A percentile compares a stretch with the other conserved stretches of the same genome.
These are phyloP conservation scores for Pichia cactophila DNA, from an alignment of 1,139 yeast genomes.

Conservation along the genomic window DNA sequence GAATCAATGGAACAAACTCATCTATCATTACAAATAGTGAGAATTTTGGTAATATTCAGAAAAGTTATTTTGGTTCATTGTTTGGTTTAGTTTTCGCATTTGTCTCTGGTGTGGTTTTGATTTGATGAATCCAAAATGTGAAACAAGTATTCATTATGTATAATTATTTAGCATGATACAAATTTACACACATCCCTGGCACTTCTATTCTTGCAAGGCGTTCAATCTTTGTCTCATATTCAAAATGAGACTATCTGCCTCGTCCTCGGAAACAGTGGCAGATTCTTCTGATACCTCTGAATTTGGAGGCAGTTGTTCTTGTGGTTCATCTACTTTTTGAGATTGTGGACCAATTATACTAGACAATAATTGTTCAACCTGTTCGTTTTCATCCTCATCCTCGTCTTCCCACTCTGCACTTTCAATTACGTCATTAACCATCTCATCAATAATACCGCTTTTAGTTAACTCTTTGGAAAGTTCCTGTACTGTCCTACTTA, in stretches of 20 bases:
- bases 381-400: slow-evolving; percentile 62
- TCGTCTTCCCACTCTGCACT: slow-evolving; percentile 60
- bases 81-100: slow-evolving; percentile 9
- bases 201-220: slow-evolving; percentile 58
- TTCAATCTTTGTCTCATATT: slow-evolving; percentile 85
- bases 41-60: slow-evolving; percentile 4
- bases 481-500: slow-evolving; percentile 79
- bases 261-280: slow-evolving; percentile 51
- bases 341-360: slow-evolving; percentile 32
- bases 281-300: slow-evolving; percentile 35
- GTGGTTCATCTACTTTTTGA: background rate
- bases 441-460: slow-evolving; percentile 89
- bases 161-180: background rate
- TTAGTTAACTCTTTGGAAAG: slow-evolving; percentile 82
- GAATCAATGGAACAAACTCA: slow-evolving; percentile 2
- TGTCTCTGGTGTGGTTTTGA: slow-evolving; percentile 8
- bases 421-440: slow-evolving; percentile 89
- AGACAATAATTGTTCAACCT: slow-evolving; percentile 44
- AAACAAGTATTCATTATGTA: background rate
- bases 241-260: slow-evolving; percentile 59
- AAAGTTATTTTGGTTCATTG: slow-evolving; percentile 6
- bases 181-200: background rate
- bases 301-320: background rate
- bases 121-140: background rate
- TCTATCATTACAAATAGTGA: slow-evolving; percentile 1